Evolutionary conservation across 2,329 filamentous ascomycete genomes (phyloP).

Genomic region (Aquanectria penicillioides): DNA sequence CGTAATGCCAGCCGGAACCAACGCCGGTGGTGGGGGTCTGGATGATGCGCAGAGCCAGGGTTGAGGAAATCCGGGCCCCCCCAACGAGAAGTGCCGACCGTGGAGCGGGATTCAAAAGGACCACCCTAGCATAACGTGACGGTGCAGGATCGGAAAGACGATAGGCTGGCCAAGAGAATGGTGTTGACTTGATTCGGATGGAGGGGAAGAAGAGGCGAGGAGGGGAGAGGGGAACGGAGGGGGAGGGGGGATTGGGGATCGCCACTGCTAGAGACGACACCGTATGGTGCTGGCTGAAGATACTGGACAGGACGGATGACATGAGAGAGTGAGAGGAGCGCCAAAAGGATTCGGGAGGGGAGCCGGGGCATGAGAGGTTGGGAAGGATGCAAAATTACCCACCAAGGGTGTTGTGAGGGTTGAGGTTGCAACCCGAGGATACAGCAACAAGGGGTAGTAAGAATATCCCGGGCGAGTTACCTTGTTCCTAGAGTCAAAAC

Average conservation of each 20-base stretch:
- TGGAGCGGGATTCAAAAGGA: slow-evolving; percentile 33
- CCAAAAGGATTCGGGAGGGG: not conserved
- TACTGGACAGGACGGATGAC: slow-evolving; percentile 3
- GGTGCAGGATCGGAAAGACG: slow-evolving; percentile 21
- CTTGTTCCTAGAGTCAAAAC: not conserved
- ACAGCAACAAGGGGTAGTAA: slow-evolving; percentile 3
- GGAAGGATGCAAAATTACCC: slow-evolving; percentile 13
- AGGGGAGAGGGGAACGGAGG: no score
- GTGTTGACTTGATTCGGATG: no score
- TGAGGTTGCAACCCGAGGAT: slow-evolving; percentile 9
- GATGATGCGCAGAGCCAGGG: slow-evolving; percentile 35
- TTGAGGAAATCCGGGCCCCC: slow-evolving; percentile 29
- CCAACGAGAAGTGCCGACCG: slow-evolving; percentile 35
- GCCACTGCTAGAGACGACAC: no score
- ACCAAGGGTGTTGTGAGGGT: slow-evolving; percentile 6
- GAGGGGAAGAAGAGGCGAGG: no score
- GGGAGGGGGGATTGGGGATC: slow-evolving; percentile 11
- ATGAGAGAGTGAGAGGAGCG: not conserved
- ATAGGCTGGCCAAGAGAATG: slow-evolving; percentile 10
- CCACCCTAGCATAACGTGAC: slow-evolving; percentile 9
- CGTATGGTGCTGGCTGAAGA: no score
- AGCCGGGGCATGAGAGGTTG: not conserved
- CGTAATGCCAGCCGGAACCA: no score
- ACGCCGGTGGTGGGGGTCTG: not conserved
- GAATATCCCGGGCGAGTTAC: slow-evolving; percentile 4